A percentile compares a stretch with the other conserved stretches of the same genome.
These are phyloP conservation scores for Lachancea nothofagi DNA, from an alignment of 805 yeast genomes.

Conservation along the genomic window DNA sequence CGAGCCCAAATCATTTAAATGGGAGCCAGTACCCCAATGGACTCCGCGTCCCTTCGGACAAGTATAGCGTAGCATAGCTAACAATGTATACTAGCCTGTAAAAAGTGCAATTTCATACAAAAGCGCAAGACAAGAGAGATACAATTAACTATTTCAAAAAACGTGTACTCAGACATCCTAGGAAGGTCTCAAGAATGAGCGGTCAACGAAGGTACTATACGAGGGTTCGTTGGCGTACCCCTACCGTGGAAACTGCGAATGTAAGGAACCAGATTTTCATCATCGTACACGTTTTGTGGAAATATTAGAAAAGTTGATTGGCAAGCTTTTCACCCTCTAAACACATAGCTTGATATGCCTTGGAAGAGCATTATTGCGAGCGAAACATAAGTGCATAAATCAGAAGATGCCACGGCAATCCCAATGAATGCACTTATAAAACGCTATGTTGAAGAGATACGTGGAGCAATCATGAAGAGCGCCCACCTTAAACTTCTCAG, in stretches of 20 bases:
- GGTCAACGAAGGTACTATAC: conserved; percentile 72
- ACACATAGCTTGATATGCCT: conserved; percentile 2
- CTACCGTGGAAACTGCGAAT: conserved; percentile 98
- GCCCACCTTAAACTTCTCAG: too few relatives aligned
- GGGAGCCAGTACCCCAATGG: conserved; percentile 8
- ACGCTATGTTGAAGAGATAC: too few relatives aligned
- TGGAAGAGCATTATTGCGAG: conserved; percentile 8
- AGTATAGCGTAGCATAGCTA: too few relatives aligned
- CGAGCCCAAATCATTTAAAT: not conserved
- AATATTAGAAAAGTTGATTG: too few relatives aligned
- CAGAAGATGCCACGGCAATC: not conserved
- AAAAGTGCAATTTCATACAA: not conserved
- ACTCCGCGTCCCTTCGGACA: conserved; percentile 9
- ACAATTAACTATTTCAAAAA: conserved; percentile 1
- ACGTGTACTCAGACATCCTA: conserved; percentile 75
- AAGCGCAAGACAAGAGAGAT: not conserved
- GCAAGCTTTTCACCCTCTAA: conserved; percentile 1
- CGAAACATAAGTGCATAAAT: not conserved
- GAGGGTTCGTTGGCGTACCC: conserved; percentile 76
- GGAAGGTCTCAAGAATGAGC: conserved; percentile 69
- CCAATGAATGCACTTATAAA: not conserved
- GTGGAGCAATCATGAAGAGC: too few relatives aligned
- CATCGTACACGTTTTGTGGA: conserved; percentile 39
- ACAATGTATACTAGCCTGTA: too few relatives aligned
- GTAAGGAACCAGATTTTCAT: conserved; percentile 69